These are phyloP conservation scores for Candida krabiensis DNA, from an alignment of 805 yeast species.

Conservation along the genomic window DNA sequence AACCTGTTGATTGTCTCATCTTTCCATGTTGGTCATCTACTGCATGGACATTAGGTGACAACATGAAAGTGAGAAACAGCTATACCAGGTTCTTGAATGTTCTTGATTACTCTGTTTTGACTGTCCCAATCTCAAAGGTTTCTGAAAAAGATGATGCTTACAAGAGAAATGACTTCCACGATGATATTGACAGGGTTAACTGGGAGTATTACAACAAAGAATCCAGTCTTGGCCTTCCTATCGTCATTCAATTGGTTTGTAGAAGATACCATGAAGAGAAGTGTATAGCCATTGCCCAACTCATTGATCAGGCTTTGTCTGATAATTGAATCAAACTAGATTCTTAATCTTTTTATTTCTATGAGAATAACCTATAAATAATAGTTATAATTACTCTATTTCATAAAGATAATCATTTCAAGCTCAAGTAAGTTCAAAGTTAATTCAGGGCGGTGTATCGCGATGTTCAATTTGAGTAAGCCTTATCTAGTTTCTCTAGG, in stretches of 20 bases:
- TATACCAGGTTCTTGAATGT: conserved; percentile 59
- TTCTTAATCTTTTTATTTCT: too few relatives aligned
- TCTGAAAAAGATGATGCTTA: conserved; percentile 37
- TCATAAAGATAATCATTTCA: too few relatives aligned
- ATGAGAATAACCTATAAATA: too few relatives aligned
- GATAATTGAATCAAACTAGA: not conserved
- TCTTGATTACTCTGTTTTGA: conserved; percentile 48
- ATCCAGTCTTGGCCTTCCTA: conserved; percentile 51
- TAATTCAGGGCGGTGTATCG: too few relatives aligned
- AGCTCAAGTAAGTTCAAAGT: too few relatives aligned
- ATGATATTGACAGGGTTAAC: conserved; percentile 36
- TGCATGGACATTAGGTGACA: conserved; percentile 43
- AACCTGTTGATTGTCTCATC: conserved; percentile 49
- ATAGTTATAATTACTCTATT: too few relatives aligned
- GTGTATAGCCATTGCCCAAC: conserved; percentile 39
- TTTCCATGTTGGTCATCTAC: conserved; percentile 46
- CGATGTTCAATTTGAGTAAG: too few relatives aligned
- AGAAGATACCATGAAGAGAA: conserved; percentile 61
- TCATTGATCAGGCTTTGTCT: conserved; percentile 9
- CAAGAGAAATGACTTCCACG: conserved; percentile 27
- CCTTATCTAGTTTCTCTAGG: too few relatives aligned
- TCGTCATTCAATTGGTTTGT: conserved; percentile 54
- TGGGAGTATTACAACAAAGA: conserved; percentile 47
- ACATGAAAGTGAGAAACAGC: conserved; percentile 39
- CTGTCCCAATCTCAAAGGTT: conserved; percentile 45